These are phyloP conservation scores for Kluyveromyces siamensis DNA, from an alignment of 805 yeast genomes.

Conservation along the genomic window DNA sequence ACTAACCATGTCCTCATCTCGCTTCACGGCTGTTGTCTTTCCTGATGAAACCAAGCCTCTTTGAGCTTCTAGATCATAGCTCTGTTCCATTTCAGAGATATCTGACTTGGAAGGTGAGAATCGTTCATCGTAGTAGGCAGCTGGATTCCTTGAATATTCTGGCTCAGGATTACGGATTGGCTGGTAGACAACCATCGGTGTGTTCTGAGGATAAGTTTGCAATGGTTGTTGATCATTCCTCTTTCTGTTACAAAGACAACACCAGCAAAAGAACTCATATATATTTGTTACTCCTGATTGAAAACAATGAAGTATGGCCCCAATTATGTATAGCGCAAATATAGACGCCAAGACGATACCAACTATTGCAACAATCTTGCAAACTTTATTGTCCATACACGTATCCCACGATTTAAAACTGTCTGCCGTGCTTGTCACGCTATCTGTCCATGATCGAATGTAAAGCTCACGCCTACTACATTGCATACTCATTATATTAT, in stretches of 20 bases:
- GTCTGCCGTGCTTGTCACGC: slow-evolving; percentile 28
- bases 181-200: slow-evolving; percentile 24
- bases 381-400: slow-evolving; percentile 68
- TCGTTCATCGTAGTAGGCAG: slow-evolving; percentile 16
- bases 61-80: slow-evolving; percentile 25
- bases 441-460: slow-evolving; percentile 9
- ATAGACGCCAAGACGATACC: slow-evolving; percentile 54
- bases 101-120: slow-evolving; percentile 9
- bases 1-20: slow-evolving; percentile 32
- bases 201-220: slow-evolving; percentile 5
- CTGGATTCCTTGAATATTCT: slow-evolving; percentile 9
- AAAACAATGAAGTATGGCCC: slow-evolving; percentile 45
- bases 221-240: background rate
- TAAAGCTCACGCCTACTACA: background rate
- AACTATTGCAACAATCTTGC: slow-evolving; percentile 71
- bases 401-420: slow-evolving; percentile 63
- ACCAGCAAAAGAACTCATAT: slow-evolving; percentile 44
- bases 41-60: slow-evolving; percentile 7
- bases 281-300: slow-evolving; percentile 49
- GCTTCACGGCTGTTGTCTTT: slow-evolving; percentile 6
- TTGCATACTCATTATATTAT: background rate
- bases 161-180: slow-evolving; percentile 22
- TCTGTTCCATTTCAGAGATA: slow-evolving; percentile 24
- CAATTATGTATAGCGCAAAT: slow-evolving; percentile 46
- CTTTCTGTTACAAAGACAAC: slow-evolving; percentile 29